Base-by-base conservation (phyloP, 108 stramenopile genomes). In the Cylindrotheca fusiformis region DNA sequence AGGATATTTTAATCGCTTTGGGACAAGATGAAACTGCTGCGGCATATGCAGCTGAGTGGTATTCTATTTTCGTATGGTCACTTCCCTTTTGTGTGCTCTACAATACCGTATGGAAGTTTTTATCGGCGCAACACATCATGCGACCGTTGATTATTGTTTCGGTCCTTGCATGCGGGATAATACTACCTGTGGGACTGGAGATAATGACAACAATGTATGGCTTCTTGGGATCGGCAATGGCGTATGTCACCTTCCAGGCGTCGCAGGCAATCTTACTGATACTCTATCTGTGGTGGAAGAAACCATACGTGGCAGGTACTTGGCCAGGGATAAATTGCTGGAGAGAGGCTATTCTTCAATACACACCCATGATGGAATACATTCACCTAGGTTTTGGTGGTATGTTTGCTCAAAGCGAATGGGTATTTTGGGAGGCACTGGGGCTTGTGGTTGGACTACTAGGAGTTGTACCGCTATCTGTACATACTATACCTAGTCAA, bases 401-500 rank as follows among this genome's bases (percentile, higher is more conserved):
- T 1, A 71, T 80, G 0, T 28, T 80, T 20, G 60, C 69, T 3
- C 62, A 63, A 22, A 32, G 45, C 30, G 75, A 75, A 51, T 80
- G 74, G 79, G 33, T 70, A 28, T 80, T 52, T 36, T 80, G 79
- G 74, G 79, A 76, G 44, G 55, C 60, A 1, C 29, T 67, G 2
- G 75, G 66, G 28, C 67, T 80, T 12, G 44, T 80, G 29, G 58
- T 76, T 36, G 79, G 79, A 22, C 63, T 32, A 4, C 10, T 80
- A 2, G 79, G 79, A 8, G 51, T 76, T 20, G 27, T 80, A 22
- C 51, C 67, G 2, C 52, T 80, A 27, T 65, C 74, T 19, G 75
- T 49, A 1, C 79, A 80, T 44, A 76, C 79, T 2, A 73, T 76
- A 18, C 72, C 79, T 22, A 68, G 45, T n/a, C 72, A 80, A 48